Base-by-base conservation (phyloP, 257 asterid genomes). In the Apocynum venetum region DNA sequence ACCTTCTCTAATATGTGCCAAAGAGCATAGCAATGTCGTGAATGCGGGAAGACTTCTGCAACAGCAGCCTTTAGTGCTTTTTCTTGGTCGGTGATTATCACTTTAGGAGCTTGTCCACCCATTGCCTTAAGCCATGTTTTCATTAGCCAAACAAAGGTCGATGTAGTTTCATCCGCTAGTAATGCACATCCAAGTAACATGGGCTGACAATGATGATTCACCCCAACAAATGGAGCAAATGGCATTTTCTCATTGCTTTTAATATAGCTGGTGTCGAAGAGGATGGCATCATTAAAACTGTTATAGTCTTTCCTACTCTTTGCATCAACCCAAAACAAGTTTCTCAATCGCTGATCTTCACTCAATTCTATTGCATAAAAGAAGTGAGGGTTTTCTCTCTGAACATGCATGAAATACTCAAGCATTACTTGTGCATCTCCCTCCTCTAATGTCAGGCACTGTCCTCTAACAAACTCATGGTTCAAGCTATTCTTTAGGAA, bases 181-280 rank as follows among this genome's bases (percentile, higher is more conserved):
- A 95, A 77, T 15, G 93, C 96, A 84, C 96, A 91, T 79, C 97
- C 98, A 82, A 94, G 89, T 83, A 91, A 82, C 88, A 94, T 86
- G 63, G 98, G 97, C 84, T 93, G 98, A 80, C 80, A 93, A 83
- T 95, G 98, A 90, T 95, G 96, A 91, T 95, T 95, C 85, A 90
- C 98, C 52, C 98, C 98, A 67, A 92, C 79, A 82, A 95, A 89
- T 77, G 91, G 88, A 75, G 89, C 92, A 75, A 95, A 85, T 35
- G 98, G 94, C 92, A 92, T 88, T 87, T 91, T 95, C 75, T 95
- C 98, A 44, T 84, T 91, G 89, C 88, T 84, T 82, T 87, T 90
- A 51, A 84, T 77, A 87, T 89, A 95, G 82, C 90, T 89, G 59
- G 94, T 91, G 53, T 95, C 98, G 20, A 95, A 85, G 76, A 89